A percentile compares a stretch with the other conserved stretches of the same genome.
Evolutionary conservation across 352 stramenopile species (phyloP).

Genomic region (Globisporangium recalcitrans): DNA sequence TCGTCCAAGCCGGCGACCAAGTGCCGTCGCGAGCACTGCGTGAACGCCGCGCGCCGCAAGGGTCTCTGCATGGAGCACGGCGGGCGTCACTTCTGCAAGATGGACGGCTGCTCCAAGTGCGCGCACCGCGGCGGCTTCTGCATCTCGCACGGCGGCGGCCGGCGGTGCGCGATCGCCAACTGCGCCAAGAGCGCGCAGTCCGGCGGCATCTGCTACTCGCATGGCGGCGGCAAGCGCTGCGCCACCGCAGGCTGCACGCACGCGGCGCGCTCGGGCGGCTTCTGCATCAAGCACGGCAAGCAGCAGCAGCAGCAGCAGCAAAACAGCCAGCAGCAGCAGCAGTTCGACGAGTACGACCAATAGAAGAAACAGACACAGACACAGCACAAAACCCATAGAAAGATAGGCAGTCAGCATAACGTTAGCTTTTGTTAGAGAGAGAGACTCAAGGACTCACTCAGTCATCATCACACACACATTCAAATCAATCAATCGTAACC

Average conservation of each 20-base stretch:
- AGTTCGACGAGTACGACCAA: conserved; percentile 1
- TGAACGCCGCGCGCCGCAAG: conserved; percentile 69
- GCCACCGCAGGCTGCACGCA: conserved; percentile 68
- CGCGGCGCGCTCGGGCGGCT: conserved; percentile 70
- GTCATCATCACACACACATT: neutral
- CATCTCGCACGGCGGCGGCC: conserved; percentile 74
- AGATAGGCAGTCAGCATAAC: neutral
- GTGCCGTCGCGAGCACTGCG: conserved; percentile 65
- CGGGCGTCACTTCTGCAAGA: conserved; percentile 82
- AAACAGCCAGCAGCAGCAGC: neutral
- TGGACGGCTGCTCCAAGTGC: conserved; percentile 77
- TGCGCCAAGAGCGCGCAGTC: conserved; percentile 81
- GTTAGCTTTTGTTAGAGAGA: neutral
- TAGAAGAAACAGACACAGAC: too few species aligned
- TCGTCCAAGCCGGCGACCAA: conserved; percentile 19
- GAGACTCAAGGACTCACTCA: neutral
- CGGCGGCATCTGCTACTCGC: conserved; percentile 79
- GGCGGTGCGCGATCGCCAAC: conserved; percentile 63
- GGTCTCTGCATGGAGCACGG: conserved; percentile 87
- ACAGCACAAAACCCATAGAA: neutral
- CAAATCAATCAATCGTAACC: neutral
- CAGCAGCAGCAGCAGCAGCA: conserved; percentile 31
- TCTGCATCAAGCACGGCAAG: conserved; percentile 84
- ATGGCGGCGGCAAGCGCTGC: conserved; percentile 81
- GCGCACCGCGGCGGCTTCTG: conserved; percentile 77